phyloP scores from a whole-genome alignment of 306 rosid genomes.

The Alnus glutinosa region DNA sequence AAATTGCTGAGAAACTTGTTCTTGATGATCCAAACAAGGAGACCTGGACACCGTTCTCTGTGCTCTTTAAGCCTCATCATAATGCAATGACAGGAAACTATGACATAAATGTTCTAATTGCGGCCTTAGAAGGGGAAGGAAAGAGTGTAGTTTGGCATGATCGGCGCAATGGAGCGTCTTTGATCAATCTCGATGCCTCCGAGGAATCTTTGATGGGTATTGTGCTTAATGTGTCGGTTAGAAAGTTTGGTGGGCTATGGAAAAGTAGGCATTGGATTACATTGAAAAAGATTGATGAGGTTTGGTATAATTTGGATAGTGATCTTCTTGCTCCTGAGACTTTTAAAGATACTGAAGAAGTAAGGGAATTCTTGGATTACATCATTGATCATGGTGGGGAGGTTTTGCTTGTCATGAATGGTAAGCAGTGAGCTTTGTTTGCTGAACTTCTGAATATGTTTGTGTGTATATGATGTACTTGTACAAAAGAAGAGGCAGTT shows the following conservation, averaged over 20 bases:
- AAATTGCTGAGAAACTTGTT: slow-evolving; percentile 65
- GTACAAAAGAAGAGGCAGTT: slow-evolving; percentile 28
- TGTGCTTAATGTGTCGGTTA: slow-evolving; percentile 66
- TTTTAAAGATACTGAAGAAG: slow-evolving; percentile 48
- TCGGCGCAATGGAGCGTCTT: slow-evolving; percentile 56
- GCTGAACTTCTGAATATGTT: neutral
- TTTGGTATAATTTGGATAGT: slow-evolving; percentile 89
- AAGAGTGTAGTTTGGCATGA: slow-evolving; percentile 86
- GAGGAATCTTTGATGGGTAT: slow-evolving; percentile 78
- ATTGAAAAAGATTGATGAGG: slow-evolving; percentile 62
- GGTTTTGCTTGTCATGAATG: slow-evolving; percentile 80
- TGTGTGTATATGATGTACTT: slow-evolving; percentile 5
- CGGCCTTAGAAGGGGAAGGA: slow-evolving; percentile 72
- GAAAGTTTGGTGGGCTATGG: slow-evolving; percentile 75
- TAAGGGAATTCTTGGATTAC: slow-evolving; percentile 62
- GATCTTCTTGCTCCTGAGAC: slow-evolving; percentile 63
- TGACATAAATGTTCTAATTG: slow-evolving; percentile 82
- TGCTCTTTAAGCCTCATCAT: slow-evolving; percentile 79
- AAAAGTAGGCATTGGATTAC: slow-evolving; percentile 84
- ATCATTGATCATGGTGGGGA: slow-evolving; percentile 62
- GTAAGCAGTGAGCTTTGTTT: slow-evolving; percentile 32
- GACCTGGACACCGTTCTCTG: slow-evolving; percentile 63
- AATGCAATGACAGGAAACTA: slow-evolving; percentile 82
- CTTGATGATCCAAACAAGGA: slow-evolving; percentile 51
- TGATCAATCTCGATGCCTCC: slow-evolving; percentile 63